Evolutionary conservation across 768 basidiomycete species (phyloP), one percentile per base, ranked within the genome.

Genomic region (Russula vinacea): DNA sequence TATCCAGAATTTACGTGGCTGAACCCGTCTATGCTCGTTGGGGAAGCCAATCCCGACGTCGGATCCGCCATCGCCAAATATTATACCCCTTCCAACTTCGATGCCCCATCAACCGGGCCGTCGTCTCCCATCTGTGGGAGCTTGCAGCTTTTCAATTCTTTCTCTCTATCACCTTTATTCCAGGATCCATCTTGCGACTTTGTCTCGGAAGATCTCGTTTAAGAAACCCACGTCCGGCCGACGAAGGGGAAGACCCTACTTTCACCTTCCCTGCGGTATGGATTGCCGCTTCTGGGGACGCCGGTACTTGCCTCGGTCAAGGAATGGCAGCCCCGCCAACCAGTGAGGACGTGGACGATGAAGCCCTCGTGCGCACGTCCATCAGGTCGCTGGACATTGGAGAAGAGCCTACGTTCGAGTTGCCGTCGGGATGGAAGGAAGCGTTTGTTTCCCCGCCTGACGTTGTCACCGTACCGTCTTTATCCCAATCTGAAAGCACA

Each of bases 331-430:
- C 17, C 3, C 29, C 17, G 24, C 49, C 54, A 42, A 32, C 59
- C 39, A 24, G 17, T 6, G 54, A 60, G 24, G 45, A n/a, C n/a
- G n/a, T n/a, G n/a, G n/a, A 65, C 33, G 64, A 65, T 19, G 64
- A 65, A 42, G 58, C 64, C 39, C 42, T 56, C 19, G 59, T 65
- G 49, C 53, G 64, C 14, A 52, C 19, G 54, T 56, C 58, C 16
- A 65, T 65, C 24, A 50, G 17, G 64, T 65, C 64, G 11, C 55
- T 65, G 39, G 64, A 65, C 40, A 17, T 42, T 17, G 64, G 64
- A 56, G 64, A 65, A 39, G 59, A 61, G 19, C 64, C 64, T 14
- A 47, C 61, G 1, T 61, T 56, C 49, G 59, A 61, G 13, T 40
- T 61, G 9, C 64, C 64, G 9, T 51, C 59, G 0, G 54, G 64